These are phyloP conservation scores for Pyronema domesticum DNA, from an alignment of 495 filamentous ascomycete species.

Conservation along the genomic window DNA sequence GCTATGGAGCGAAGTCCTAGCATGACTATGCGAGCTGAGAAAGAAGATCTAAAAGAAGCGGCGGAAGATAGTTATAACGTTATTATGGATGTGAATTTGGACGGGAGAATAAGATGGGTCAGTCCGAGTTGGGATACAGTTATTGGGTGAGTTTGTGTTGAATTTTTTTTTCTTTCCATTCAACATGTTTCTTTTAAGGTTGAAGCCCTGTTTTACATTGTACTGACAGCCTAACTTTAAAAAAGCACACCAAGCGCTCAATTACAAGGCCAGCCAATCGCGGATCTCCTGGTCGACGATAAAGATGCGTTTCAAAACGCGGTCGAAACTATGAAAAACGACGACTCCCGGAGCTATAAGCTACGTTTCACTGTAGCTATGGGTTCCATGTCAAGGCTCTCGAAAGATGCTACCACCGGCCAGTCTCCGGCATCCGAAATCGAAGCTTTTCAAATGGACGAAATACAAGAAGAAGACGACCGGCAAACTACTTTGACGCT, in stretches of 20 bases:
- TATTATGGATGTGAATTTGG: constrained; percentile 78
- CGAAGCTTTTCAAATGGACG: constrained; percentile 29
- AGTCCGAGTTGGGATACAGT: constrained; percentile 95
- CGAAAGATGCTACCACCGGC: constrained; percentile 16
- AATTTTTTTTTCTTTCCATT: too few relatives aligned
- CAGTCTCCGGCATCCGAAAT: constrained; percentile 22
- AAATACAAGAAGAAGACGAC: constrained; percentile 19
- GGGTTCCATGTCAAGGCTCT: constrained; percentile 52
- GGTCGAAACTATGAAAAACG: constrained; percentile 72
- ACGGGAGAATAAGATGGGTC: constrained; percentile 80
- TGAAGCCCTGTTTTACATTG: too few relatives aligned
- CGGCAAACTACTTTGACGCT: constrained; percentile 45
- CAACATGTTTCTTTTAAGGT: too few relatives aligned
- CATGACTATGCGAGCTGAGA: constrained; percentile 56
- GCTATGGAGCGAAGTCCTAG: constrained; percentile 43
- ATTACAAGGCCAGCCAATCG: constrained; percentile 58
- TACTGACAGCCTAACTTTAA: background rate
- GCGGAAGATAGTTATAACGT: constrained; percentile 93
- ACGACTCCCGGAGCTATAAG: constrained; percentile 83
- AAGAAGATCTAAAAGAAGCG: constrained; percentile 82
- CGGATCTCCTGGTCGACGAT: constrained; percentile 58
- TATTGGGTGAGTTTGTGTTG: constrained; percentile 37
- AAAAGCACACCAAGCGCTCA: constrained; percentile 44
- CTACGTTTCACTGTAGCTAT: constrained; percentile 66
- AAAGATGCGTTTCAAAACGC: constrained; percentile 61